A percentile compares a stretch with the other conserved stretches of the same genome.
These are phyloP conservation scores for Clarireedia monteithiana DNA, from an alignment of 2,329 filamentous ascomycete species.

Conservation along the genomic window DNA sequence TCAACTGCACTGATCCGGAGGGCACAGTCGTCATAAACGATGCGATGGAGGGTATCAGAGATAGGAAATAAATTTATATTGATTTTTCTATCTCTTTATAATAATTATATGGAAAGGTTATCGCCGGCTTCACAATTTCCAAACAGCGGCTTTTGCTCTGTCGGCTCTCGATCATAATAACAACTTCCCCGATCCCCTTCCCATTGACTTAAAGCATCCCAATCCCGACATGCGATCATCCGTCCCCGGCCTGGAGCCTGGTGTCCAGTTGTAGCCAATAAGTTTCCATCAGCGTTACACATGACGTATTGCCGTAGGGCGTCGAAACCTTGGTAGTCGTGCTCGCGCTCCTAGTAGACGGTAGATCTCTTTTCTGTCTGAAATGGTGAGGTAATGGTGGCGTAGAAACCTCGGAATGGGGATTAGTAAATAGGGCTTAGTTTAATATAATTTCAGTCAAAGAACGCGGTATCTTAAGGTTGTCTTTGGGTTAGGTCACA, in stretches of 20 bases:
- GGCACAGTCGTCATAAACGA: too few relatives aligned
- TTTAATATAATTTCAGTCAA: too few relatives aligned
- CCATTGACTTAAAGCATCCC: constrained; percentile 1
- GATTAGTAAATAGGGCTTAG: too few relatives aligned
- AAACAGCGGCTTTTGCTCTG: neutral
- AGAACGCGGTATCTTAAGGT: too few relatives aligned
- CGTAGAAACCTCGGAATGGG: neutral
- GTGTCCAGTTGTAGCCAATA: neutral
- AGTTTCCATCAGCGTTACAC: constrained; percentile 6
- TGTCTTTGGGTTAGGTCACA: too few relatives aligned
- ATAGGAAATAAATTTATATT: too few relatives aligned
- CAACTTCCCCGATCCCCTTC: neutral
- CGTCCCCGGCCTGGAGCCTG: neutral
- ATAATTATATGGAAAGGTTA: too few relatives aligned
- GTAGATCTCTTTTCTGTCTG: neutral
- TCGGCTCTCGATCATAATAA: neutral
- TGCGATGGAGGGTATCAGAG: too few relatives aligned
- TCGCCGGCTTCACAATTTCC: neutral
- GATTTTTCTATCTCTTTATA: too few relatives aligned
- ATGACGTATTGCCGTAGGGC: constrained; percentile 4
- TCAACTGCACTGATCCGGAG: too few relatives aligned
- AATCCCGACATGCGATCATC: neutral
- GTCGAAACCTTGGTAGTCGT: constrained; percentile 7
- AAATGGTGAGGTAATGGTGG: neutral
- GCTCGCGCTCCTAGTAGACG: neutral